A percentile compares a stretch with the other conserved stretches of the same genome.
phyloP scores from a whole-genome alignment of 2,329 filamentous ascomycete genomes.

The Madurella fahalii region DNA sequence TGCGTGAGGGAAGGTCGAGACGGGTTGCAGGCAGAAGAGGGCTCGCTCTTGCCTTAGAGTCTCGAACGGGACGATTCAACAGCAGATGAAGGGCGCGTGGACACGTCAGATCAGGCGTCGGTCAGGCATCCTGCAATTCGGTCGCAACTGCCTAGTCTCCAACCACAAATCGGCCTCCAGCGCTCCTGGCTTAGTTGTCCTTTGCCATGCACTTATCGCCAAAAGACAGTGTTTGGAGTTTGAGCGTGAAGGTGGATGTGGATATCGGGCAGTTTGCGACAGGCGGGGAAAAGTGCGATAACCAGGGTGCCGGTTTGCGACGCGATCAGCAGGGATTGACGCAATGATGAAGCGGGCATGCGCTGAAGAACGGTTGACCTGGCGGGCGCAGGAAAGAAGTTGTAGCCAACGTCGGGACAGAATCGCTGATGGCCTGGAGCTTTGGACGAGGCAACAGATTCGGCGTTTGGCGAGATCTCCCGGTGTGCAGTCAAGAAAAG shows the following conservation, averaged over 20 bases:
- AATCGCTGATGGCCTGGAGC: background rate
- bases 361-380: background rate
- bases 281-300: constrained; percentile 14
- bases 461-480: constrained; percentile 10
- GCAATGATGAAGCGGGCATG: constrained; percentile 10
- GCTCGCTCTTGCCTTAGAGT: constrained; percentile 1
- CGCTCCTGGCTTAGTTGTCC: constrained; percentile 12
- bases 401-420: background rate
- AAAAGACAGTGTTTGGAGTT: constrained; percentile 1
- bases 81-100: constrained; percentile 8
- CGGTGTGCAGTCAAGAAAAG: constrained; percentile 4
- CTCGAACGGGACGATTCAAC: background rate
- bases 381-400: background rate
- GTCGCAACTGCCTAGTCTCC: constrained; percentile 16
- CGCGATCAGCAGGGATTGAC: constrained; percentile 23
- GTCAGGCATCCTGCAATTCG: constrained; percentile 12
- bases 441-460: background rate
- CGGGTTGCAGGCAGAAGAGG: background rate
- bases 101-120: constrained; percentile 21
- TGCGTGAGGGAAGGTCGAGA: constrained; percentile 1
- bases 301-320: constrained; percentile 17
- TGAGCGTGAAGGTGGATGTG: constrained; percentile 3
- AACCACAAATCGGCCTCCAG: constrained; percentile 4
- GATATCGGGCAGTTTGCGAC: constrained; percentile 7
- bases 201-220: constrained; percentile 15